Evolutionary conservation across 2,329 filamentous ascomycete species (phyloP).

Genomic region (Botryosphaeria dothidea): DNA sequence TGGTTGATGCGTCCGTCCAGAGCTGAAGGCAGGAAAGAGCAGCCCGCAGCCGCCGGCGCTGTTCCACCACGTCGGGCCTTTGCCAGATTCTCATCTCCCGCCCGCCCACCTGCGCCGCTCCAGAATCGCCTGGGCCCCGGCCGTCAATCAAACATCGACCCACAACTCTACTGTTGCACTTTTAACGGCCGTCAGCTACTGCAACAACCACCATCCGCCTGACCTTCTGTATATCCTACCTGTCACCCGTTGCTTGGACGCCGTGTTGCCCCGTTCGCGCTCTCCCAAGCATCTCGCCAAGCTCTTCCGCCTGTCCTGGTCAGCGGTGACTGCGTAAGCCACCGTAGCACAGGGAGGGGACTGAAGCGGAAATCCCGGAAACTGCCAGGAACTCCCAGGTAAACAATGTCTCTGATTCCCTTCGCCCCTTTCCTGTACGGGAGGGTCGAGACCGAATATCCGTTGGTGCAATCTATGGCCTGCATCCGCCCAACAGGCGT

Average conservation of each 20-base stretch:
- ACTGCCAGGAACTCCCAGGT: not conserved
- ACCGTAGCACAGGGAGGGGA: conserved; percentile 13
- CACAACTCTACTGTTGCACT: conserved; percentile 5
- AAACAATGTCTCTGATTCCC: conserved; percentile 13
- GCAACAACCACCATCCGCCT: not conserved
- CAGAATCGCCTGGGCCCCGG: not conserved
- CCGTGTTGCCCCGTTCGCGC: not conserved
- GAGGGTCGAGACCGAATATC: conserved; percentile 6
- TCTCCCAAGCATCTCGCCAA: not conserved
- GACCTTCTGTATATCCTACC: not conserved
- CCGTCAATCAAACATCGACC: not conserved
- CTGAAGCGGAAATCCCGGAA: not conserved
- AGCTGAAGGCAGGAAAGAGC: conserved; percentile 4
- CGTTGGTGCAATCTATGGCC: not conserved
- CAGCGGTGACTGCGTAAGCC: conserved; percentile 6
- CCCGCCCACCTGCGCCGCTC: not conserved
- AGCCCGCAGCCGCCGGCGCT: conserved; percentile 6
- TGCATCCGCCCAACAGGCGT: not conserved
- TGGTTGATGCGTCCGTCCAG: not conserved
- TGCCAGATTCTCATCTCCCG: conserved; percentile 16
- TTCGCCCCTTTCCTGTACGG: conserved; percentile 2
- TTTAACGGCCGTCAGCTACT: not conserved
- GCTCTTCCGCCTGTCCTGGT: not conserved
- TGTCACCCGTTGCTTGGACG: not conserved
- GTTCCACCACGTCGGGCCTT: conserved; percentile 13